These are phyloP conservation scores for Neonectria neomacrospora DNA, from an alignment of 2,329 filamentous ascomycete genomes.

Conservation along the genomic window DNA sequence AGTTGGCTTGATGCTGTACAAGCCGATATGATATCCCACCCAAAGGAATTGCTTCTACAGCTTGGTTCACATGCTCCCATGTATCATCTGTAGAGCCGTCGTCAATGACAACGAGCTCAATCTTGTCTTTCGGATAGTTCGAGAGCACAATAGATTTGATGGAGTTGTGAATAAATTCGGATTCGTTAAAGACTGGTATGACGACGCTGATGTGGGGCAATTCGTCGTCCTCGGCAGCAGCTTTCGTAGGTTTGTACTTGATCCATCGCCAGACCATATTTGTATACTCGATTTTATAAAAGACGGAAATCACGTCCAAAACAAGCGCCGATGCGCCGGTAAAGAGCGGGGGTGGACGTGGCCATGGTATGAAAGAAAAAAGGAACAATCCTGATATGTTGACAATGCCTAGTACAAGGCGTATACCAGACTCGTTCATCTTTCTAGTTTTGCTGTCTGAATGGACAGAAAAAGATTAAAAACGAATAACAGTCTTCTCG, in stretches of 20 bases:
- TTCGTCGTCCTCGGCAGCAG: background rate
- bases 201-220: slow-evolving; percentile 14
- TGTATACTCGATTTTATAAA: slow-evolving; percentile 7
- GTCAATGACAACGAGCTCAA: slow-evolving; percentile 10
- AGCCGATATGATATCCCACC: slow-evolving; percentile 8
- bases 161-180: slow-evolving; percentile 12
- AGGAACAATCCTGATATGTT: slow-evolving; percentile 11
- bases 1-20: slow-evolving; percentile 7
- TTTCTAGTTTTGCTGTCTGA: background rate
- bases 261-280: slow-evolving; percentile 13
- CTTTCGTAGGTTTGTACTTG: slow-evolving; percentile 6
- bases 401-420: slow-evolving; percentile 8
- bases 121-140: slow-evolving; percentile 17
- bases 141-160: slow-evolving; percentile 12
- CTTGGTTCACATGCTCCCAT: slow-evolving; percentile 17
- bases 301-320: slow-evolving; percentile 2
- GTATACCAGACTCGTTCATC: slow-evolving; percentile 6
- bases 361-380: slow-evolving; percentile 16
- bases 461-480: background rate
- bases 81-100: slow-evolving; percentile 20
- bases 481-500: background rate
- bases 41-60: background rate
- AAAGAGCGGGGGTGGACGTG: slow-evolving; percentile 12
- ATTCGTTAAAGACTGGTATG: slow-evolving; percentile 16
- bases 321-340: slow-evolving; percentile 10